These are phyloP conservation scores for Penicillium arizonense DNA, from an alignment of 495 filamentous ascomycete species.

Conservation along the genomic window DNA sequence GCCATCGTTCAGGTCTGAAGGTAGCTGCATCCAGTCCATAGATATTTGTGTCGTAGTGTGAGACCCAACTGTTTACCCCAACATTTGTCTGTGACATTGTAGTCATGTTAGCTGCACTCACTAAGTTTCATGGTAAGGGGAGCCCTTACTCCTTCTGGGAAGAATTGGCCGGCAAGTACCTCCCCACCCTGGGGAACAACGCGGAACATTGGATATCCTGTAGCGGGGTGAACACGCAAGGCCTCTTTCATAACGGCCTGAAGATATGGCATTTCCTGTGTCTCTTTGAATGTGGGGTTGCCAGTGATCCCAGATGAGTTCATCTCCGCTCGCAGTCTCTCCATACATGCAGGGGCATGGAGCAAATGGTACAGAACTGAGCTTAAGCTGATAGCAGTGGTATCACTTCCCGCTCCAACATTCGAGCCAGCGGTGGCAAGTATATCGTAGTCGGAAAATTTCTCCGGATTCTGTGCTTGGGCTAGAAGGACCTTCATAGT, in stretches of 20 bases:
- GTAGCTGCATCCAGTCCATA: constrained; percentile 18
- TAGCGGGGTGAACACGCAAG: constrained; percentile 62
- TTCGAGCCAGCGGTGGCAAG: constrained; percentile 64
- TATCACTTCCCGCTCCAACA: constrained; percentile 55
- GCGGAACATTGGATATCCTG: constrained; percentile 54
- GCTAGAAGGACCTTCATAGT: not conserved
- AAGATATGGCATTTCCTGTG: constrained; percentile 59
- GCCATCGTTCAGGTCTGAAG: constrained; percentile 21
- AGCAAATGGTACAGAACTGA: constrained; percentile 66
- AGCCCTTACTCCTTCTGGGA: not conserved
- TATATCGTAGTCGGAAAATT: not conserved
- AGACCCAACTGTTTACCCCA: constrained; percentile 30
- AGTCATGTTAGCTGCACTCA: not conserved
- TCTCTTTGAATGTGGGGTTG: constrained; percentile 53
- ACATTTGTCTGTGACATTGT: constrained; percentile 14
- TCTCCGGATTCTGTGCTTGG: not conserved
- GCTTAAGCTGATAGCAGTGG: constrained; percentile 62
- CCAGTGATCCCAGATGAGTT: constrained; percentile 46
- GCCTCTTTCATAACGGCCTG: constrained; percentile 68
- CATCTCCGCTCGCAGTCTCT: constrained; percentile 48
- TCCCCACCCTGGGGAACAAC: not conserved
- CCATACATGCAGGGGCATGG: constrained; percentile 47
- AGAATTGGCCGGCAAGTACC: not conserved
- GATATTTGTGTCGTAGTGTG: constrained; percentile 14
- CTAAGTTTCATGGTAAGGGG: not conserved